Evolutionary conservation across 78 protist genomes (phyloP).

Genomic region (Dictyostelium brefeldianum): DNA sequence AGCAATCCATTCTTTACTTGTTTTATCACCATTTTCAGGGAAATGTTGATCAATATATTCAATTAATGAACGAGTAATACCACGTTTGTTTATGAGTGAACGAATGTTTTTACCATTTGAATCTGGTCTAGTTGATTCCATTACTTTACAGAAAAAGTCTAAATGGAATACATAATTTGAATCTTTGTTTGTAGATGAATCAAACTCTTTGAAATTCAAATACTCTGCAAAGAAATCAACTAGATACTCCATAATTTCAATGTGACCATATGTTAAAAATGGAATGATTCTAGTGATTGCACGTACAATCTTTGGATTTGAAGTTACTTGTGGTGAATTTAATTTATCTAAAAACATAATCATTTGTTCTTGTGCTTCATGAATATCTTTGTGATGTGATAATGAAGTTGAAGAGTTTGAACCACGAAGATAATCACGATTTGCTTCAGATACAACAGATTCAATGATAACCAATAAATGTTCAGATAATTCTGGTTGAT

Average conservation of each 20-base stretch:
- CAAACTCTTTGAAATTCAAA: not conserved
- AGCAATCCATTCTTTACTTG: constrained; percentile 59
- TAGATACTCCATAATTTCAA: not conserved
- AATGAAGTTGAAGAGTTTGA: not conserved
- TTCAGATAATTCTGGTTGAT: constrained; percentile 63
- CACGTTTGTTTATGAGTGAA: constrained; percentile 2
- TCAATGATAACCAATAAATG: constrained; percentile 21
- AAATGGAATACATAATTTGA: not conserved
- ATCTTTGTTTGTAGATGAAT: constrained; percentile 20
- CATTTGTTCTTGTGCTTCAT: constrained; percentile 60
- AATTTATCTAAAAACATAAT: constrained; percentile 75
- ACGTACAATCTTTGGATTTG: constrained; percentile 25
- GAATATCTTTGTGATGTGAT: not conserved
- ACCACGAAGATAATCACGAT: constrained; percentile 22
- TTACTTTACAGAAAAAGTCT: constrained; percentile 31
- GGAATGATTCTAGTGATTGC: constrained; percentile 88
- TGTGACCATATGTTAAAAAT: constrained; percentile 86
- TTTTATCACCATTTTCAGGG: constrained; percentile 29
- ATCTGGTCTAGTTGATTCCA: constrained; percentile 47
- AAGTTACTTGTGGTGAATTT: constrained; percentile 29
- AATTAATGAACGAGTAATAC: constrained; percentile 37
- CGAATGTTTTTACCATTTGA: constrained; percentile 38
- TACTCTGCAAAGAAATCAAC: constrained; percentile 25
- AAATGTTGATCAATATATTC: not conserved
- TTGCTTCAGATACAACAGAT: constrained; percentile 50